Conservation (phyloP, 345 rosid species). For the Reutealis trisperma region DNA sequence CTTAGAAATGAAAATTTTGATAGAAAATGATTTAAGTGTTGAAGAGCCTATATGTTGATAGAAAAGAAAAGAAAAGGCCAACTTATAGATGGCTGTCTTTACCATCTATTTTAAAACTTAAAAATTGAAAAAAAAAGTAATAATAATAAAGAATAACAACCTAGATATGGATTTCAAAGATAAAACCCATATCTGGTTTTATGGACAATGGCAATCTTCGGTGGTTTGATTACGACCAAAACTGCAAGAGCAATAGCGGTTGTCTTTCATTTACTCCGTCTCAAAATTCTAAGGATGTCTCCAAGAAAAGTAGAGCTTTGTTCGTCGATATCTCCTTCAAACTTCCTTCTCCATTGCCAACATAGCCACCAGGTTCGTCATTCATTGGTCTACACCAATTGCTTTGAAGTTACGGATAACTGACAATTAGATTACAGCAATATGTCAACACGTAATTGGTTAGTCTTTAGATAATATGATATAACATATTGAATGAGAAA, state of each 20-base stretch:
- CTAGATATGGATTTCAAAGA: too few species aligned
- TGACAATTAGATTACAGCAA: conserved; percentile 27
- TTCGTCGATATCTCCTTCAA: conserved; percentile 32
- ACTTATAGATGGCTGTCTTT: conserved; percentile 33
- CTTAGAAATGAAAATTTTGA: not conserved
- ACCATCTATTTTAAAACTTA: not conserved
- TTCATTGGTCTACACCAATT: not conserved
- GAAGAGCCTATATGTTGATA: not conserved
- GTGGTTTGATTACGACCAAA: too few species aligned
- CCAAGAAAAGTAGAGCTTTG: conserved; percentile 18
- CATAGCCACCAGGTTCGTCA: conserved; percentile 36
- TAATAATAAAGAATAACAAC: too few species aligned
- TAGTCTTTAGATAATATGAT: too few species aligned
- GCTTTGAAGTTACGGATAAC: too few species aligned
- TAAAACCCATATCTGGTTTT: too few species aligned
- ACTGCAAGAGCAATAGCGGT: conserved; percentile 19
- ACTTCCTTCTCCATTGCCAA: conserved; percentile 40
- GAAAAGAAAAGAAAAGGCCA: not conserved
- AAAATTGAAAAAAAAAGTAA: too few species aligned
- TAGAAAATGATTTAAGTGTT: not conserved
- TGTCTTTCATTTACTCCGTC: conserved; percentile 3
- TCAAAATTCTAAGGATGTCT: not conserved
- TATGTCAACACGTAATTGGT: too few species aligned
- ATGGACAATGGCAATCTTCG: too few species aligned
- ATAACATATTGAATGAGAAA: too few species aligned